These are phyloP conservation scores for Wickerhamiella brachini DNA, from an alignment of 805 yeast species.

Conservation along the genomic window DNA sequence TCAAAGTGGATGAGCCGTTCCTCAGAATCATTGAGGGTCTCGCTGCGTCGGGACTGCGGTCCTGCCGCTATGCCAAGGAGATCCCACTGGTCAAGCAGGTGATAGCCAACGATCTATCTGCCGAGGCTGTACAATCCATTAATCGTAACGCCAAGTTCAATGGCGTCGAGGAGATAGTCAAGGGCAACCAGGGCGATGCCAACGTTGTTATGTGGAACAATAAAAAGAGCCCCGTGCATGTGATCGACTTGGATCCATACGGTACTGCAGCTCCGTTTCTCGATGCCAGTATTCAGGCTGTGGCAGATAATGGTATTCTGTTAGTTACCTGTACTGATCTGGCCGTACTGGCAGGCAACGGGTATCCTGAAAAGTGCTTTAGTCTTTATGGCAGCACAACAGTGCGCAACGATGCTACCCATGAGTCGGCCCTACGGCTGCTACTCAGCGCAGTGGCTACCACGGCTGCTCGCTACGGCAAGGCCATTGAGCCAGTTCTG, in stretches of 20 bases:
- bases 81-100: slow-evolving; percentile 60
- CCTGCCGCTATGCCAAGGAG: slow-evolving; percentile 86
- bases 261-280: slow-evolving; percentile 95
- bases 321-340: slow-evolving; percentile 93
- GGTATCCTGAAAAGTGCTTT: slow-evolving; percentile 93
- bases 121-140: slow-evolving; percentile 76
- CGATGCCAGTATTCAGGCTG: slow-evolving; percentile 76
- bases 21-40: slow-evolving; percentile 75
- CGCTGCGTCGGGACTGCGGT: slow-evolving; percentile 90
- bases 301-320: slow-evolving; percentile 73
- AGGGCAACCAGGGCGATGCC: slow-evolving; percentile 79
- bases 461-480: slow-evolving; percentile 82
- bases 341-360: slow-evolving; percentile 89
- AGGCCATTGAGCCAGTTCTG: slow-evolving; percentile 73
- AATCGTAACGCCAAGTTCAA: slow-evolving; percentile 58
- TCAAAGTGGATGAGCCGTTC: slow-evolving; percentile 28
- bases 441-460: slow-evolving; percentile 62
- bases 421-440: slow-evolving; percentile 82
- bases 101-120: slow-evolving; percentile 80
- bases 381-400: slow-evolving; percentile 90
- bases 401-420: slow-evolving; percentile 72
- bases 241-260: slow-evolving; percentile 90
- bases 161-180: slow-evolving; percentile 40
- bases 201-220: slow-evolving; percentile 54
- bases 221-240: slow-evolving; percentile 43